phyloP scores from a whole-genome alignment of 2,329 filamentous ascomycete genomes.

The Arthrobotrys iridis region DNA sequence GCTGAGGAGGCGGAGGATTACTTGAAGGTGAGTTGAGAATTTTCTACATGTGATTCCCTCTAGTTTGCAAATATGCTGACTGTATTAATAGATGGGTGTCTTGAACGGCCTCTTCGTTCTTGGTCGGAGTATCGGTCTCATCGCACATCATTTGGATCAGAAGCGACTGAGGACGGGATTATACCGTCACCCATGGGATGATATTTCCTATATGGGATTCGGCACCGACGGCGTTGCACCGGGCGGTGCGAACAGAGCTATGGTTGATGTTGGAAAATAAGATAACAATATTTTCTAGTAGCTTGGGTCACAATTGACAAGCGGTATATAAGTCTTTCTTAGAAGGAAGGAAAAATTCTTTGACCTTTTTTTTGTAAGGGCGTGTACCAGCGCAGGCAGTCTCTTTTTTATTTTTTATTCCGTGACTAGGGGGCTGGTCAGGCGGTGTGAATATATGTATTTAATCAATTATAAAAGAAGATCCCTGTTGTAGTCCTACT shows the following conservation, averaged over 20 bases:
- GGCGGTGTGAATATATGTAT: constrained; percentile 20
- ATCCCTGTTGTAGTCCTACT: neutral
- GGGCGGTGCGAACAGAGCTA: constrained; percentile 84
- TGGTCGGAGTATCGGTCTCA: constrained; percentile 95
- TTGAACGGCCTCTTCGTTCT: constrained; percentile 99
- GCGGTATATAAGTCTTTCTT: constrained; percentile 10
- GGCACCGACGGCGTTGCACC: constrained; percentile 76
- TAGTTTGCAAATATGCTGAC: constrained; percentile 13
- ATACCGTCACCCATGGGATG: constrained; percentile 99
- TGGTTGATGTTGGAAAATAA: constrained; percentile 73
- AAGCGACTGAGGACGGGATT: constrained; percentile 98
- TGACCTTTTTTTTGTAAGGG: neutral
- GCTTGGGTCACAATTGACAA: constrained; percentile 33
- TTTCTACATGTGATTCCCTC: neutral
- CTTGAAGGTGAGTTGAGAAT: constrained; percentile 68
- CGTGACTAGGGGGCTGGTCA: neutral
- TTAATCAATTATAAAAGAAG: constrained; percentile 21
- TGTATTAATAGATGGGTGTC: constrained; percentile 78
- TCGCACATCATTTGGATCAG: constrained; percentile 99
- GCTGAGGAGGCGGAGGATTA: constrained; percentile 98
- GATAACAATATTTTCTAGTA: constrained; percentile 60
- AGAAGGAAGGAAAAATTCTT: neutral
- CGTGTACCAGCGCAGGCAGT: constrained; percentile 11
- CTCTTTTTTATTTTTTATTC: neutral
- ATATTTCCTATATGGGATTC: constrained; percentile 94